phyloP scores from a whole-genome alignment of 1,284 basidiomycete genomes.

The Heterobasidion irregulare region DNA sequence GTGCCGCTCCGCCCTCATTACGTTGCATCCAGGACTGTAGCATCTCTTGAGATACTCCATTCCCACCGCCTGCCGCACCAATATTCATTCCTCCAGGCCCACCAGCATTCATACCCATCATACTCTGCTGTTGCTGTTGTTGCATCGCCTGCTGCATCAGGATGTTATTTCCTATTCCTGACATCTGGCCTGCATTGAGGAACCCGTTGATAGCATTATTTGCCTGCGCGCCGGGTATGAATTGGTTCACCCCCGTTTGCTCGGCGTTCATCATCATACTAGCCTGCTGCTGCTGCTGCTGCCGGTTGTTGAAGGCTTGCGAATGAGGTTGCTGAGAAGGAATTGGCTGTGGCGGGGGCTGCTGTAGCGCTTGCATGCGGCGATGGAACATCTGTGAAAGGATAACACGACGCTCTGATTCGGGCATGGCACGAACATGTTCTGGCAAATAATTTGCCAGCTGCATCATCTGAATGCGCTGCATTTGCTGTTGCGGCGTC shows the following conservation, averaged over 20 bases:
- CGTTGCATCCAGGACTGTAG: slow-evolving; percentile 58
- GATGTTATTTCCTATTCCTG: slow-evolving; percentile 3
- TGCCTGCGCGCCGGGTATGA: not conserved
- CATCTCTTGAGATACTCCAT: slow-evolving; percentile 39
- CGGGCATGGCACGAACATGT: slow-evolving; percentile 1
- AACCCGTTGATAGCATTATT: not conserved
- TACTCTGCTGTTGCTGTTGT: slow-evolving; percentile 9
- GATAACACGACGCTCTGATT: slow-evolving; percentile 6
- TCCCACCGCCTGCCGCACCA: not conserved
- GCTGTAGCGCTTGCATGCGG: slow-evolving; percentile 7
- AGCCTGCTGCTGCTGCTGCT: slow-evolving; percentile 6
- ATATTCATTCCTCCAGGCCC: slow-evolving; percentile 3
- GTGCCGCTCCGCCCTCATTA: slow-evolving; percentile 25
- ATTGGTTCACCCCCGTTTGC: not conserved
- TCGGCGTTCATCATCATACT: not conserved
- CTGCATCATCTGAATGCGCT: slow-evolving; percentile 1
- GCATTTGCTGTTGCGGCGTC: not conserved
- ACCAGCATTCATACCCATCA: slow-evolving; percentile 9
- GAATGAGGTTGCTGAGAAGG: slow-evolving; percentile 1
- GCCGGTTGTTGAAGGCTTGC: not conserved
- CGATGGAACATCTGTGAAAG: slow-evolving; percentile 9
- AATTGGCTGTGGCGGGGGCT: not conserved
- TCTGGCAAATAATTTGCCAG: slow-evolving; percentile 5
- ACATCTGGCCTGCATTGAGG: not conserved
- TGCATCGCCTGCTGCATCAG: slow-evolving; percentile 7